Percentiles rank a stretch among this genome's conserved stretches.
Evolutionary conservation across 2,329 filamentous ascomycete genomes (phyloP).

Genomic region (Talaromyces sp.): DNA sequence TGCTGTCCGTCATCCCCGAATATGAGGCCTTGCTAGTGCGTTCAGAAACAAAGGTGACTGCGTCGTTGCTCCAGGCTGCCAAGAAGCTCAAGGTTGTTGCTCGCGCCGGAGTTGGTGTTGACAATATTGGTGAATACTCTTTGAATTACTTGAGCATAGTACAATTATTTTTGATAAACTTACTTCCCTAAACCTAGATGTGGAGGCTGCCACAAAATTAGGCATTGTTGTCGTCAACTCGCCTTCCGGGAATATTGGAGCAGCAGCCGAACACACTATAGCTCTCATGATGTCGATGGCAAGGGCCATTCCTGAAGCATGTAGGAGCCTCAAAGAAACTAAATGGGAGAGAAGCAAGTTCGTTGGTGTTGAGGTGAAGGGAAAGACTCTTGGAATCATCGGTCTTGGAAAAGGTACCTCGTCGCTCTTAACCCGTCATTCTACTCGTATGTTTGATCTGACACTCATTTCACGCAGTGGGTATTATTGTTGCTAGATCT

Average conservation of each 20-base stretch:
- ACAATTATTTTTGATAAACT: not conserved
- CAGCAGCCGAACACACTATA: slow-evolving; percentile 74
- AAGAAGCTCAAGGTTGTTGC: slow-evolving; percentile 72
- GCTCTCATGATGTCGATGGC: slow-evolving; percentile 70
- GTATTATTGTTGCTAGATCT: slow-evolving; percentile 74
- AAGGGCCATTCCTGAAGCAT: slow-evolving; percentile 67
- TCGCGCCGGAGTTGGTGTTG: slow-evolving; percentile 74
- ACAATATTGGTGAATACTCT: slow-evolving; percentile 61
- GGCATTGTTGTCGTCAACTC: slow-evolving; percentile 79
- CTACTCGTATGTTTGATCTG: not conserved
- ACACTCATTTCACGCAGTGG: slow-evolving; percentile 44
- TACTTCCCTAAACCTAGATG: slow-evolving; percentile 41
- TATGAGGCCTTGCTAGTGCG: slow-evolving; percentile 77
- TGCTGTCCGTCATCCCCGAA: slow-evolving; percentile 61
- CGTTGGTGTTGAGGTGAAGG: slow-evolving; percentile 72
- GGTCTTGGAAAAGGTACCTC: slow-evolving; percentile 68
- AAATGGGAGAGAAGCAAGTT: slow-evolving; percentile 72
- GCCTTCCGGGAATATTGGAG: slow-evolving; percentile 73
- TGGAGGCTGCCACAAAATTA: slow-evolving; percentile 64
- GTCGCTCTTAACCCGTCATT: not conserved
- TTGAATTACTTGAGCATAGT: not conserved
- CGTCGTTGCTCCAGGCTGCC: slow-evolving; percentile 61
- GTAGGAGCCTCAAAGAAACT: slow-evolving; percentile 63
- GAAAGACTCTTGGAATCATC: slow-evolving; percentile 71
- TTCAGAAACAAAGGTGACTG: slow-evolving; percentile 76